Evolutionary conservation across 129 eudicot species (phyloP).

Genomic region (Cynara cardunculus): DNA sequence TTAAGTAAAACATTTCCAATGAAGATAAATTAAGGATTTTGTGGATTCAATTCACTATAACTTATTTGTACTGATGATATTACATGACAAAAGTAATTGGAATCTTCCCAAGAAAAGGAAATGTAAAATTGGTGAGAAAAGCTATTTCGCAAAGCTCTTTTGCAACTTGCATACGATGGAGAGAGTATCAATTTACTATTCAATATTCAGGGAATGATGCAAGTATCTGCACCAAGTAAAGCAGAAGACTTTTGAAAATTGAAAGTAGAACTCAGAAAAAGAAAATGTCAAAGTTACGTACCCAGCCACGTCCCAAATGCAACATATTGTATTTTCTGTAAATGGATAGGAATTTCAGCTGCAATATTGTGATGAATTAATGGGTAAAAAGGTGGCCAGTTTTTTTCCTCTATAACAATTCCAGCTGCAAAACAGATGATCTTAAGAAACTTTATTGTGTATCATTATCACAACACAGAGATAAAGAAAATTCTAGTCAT

Average conservation of each 20-base stretch:
- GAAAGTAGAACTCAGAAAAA: background rate
- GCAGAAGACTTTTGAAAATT: background rate
- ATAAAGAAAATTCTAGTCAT: background rate
- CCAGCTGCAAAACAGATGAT: constrained; percentile 65
- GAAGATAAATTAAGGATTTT: background rate
- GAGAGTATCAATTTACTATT: background rate
- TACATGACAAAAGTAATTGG: background rate
- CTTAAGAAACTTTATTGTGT: background rate
- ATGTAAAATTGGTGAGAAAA: background rate
- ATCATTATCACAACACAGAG: constrained; percentile 4
- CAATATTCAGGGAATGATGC: background rate
- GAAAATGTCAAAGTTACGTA: constrained; percentile 28
- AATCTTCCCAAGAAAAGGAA: background rate
- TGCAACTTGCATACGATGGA: background rate
- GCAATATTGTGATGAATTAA: constrained; percentile 87
- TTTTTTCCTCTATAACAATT: constrained; percentile 74
- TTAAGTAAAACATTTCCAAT: background rate
- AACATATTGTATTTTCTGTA: constrained; percentile 86
- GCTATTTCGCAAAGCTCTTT: background rate
- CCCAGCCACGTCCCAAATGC: constrained; percentile 87
- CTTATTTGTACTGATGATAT: background rate
- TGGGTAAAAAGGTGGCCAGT: constrained; percentile 98
- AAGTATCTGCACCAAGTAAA: background rate
- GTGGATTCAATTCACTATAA: background rate
- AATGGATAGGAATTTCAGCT: constrained; percentile 88